Evolutionary conservation across 768 basidiomycete species (phyloP).

Genomic region (Neoboletus magnificus): DNA sequence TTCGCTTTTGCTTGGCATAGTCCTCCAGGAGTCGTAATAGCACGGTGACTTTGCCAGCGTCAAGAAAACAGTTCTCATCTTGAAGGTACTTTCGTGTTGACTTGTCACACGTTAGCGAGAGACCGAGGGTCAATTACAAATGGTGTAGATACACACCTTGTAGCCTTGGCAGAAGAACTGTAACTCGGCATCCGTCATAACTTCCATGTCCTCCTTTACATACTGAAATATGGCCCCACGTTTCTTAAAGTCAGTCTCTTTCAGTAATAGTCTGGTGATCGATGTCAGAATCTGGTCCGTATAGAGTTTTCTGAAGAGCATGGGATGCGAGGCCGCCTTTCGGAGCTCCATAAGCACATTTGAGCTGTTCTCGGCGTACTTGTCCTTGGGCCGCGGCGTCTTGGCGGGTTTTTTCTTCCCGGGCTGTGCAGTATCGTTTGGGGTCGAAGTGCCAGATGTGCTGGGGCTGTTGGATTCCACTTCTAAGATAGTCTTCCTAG

Average conservation of each 20-base stretch:
- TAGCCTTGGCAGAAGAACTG: constrained; percentile 83
- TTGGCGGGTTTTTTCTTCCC: constrained; percentile 32
- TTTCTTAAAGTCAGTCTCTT: constrained; percentile 89
- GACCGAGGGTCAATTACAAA: background rate
- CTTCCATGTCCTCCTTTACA: constrained; percentile 96
- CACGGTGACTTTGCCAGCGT: constrained; percentile 83
- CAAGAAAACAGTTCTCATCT: constrained; percentile 68
- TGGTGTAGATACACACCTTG: constrained; percentile 49
- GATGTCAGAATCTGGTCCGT: constrained; percentile 69
- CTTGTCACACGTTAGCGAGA: constrained; percentile 33
- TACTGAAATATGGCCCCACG: constrained; percentile 74
- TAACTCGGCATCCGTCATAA: constrained; percentile 97
- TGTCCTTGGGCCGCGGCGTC: constrained; percentile 52
- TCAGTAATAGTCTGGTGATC: constrained; percentile 79
- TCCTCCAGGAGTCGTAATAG: constrained; percentile 67
- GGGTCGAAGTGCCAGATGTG: constrained; percentile 33
- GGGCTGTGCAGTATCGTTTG: constrained; percentile 24
- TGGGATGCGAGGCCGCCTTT: constrained; percentile 94
- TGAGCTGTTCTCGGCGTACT: constrained; percentile 78
- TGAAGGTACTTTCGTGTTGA: constrained; percentile 74
- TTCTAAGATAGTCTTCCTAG: constrained; percentile 75
- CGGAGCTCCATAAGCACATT: constrained; percentile 98
- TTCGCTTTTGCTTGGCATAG: constrained; percentile 66
- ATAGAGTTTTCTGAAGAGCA: constrained; percentile 88
- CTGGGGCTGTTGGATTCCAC: constrained; percentile 22